phyloP scores from a whole-genome alignment of 441 rosid genomes.

The Aquilaria agallochum region DNA sequence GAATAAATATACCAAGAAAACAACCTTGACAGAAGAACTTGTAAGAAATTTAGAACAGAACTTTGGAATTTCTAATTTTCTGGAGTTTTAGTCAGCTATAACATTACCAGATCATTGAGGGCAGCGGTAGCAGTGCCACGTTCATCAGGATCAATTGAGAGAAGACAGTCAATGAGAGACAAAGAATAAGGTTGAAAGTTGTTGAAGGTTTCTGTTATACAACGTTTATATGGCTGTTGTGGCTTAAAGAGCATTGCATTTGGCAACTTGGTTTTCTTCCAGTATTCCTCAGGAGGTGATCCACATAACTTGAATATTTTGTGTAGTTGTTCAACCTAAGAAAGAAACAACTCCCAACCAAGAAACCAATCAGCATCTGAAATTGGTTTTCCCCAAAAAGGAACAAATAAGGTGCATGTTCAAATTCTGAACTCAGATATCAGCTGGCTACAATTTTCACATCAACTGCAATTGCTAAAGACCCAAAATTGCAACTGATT shows the following conservation, averaged over 20 bases:
- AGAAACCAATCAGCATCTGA: too few relatives aligned
- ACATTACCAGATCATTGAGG: conserved; percentile 57
- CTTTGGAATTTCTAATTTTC: too few relatives aligned
- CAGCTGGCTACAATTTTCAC: too few relatives aligned
- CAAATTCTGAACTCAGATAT: too few relatives aligned
- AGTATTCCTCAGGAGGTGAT: conserved; percentile 81
- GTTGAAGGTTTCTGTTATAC: conserved; percentile 67
- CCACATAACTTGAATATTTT: conserved; percentile 93
- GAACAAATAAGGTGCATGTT: too few relatives aligned
- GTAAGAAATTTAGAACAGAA: background rate
- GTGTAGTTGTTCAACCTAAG: conserved; percentile 91
- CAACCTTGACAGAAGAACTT: background rate
- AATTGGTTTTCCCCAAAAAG: too few relatives aligned
- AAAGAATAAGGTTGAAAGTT: conserved; percentile 64
- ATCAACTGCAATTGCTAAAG: too few relatives aligned
- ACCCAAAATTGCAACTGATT: too few relatives aligned
- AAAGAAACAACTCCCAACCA: conserved; percentile 5
- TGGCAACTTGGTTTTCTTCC: conserved; percentile 82
- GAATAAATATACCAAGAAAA: background rate
- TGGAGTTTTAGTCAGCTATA: too few relatives aligned
- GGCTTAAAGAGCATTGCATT: conserved; percentile 83
- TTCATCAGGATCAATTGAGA: conserved; percentile 73
- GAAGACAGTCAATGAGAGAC: conserved; percentile 67
- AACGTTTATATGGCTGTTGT: conserved; percentile 66
- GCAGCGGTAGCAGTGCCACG: conserved; percentile 79